phyloP scores from a whole-genome alignment of 768 basidiomycete genomes.

The Daedalea quercina region DNA sequence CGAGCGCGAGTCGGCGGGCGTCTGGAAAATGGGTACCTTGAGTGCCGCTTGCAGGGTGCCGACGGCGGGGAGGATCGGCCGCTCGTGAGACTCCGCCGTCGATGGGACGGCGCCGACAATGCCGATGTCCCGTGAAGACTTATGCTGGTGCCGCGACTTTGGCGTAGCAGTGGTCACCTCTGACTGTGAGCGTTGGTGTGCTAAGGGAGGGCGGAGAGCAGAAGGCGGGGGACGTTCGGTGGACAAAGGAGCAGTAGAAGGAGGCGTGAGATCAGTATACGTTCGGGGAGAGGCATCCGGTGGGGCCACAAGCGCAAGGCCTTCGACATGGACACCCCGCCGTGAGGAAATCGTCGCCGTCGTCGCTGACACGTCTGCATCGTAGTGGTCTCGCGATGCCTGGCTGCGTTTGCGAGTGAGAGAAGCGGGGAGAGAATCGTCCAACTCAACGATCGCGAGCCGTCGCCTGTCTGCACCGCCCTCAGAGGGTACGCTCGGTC shows the following conservation, averaged over 20 bases:
- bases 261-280: conserved; percentile 49
- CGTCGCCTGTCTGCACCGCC: conserved; percentile 59
- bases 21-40: conserved; percentile 30
- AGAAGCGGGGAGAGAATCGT: conserved; percentile 26
- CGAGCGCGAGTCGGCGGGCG: conserved; percentile 24
- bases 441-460: conserved; percentile 61
- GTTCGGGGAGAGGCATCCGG: conserved; percentile 55
- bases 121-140: conserved; percentile 43
- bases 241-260: conserved; percentile 36
- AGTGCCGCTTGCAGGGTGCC: conserved; percentile 6
- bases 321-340: conserved; percentile 24
- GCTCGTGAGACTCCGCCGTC: conserved; percentile 11
- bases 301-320: conserved; percentile 65
- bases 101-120: conserved; percentile 41
- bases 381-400: not conserved
- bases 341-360: conserved; percentile 14
- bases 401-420: conserved; percentile 18
- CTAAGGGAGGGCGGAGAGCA: conserved; percentile 1
- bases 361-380: conserved; percentile 7
- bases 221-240: not conserved
- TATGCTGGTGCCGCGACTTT: conserved; percentile 29
- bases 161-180: conserved; percentile 27
- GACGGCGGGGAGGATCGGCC: not conserved
- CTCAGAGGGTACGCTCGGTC: conserved; percentile 49
- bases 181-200: conserved; percentile 42